phyloP scores from a whole-genome alignment of 192 early-diverging fungal genomes.

The Chytriomyces confervae region DNA sequence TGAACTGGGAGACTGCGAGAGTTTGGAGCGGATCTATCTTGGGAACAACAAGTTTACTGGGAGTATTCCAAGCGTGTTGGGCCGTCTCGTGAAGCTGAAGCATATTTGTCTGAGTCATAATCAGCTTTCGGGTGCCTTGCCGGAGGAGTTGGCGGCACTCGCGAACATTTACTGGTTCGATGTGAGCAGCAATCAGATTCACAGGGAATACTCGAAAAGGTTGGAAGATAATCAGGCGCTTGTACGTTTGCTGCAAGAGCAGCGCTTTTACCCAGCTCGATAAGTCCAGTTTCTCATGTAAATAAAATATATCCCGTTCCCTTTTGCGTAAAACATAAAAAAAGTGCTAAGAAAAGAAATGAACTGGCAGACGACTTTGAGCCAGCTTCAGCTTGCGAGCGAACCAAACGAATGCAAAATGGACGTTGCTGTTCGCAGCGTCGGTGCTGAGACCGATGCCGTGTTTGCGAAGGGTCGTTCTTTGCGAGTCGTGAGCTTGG shows the following conservation, averaged over 20 bases:
- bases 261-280: background rate
- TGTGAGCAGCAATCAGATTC: background rate
- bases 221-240: background rate
- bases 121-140: background rate
- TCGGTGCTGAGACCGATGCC: too few species aligned
- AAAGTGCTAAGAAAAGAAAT: too few species aligned
- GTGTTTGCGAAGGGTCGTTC: too few species aligned
- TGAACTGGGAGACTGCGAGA: background rate
- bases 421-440: too few species aligned
- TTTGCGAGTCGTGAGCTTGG: too few species aligned
- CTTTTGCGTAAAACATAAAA: too few species aligned
- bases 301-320: background rate
- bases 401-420: too few species aligned
- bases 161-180: background rate
- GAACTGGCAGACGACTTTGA: too few species aligned
- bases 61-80: background rate
- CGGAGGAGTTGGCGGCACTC: background rate
- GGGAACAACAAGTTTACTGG: background rate
- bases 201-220: background rate
- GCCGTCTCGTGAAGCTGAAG: background rate
- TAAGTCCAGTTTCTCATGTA: background rate
- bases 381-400: too few species aligned
- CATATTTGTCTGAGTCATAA: background rate
- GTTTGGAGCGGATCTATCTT: background rate
- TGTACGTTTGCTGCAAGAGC: background rate